phyloP scores from a whole-genome alignment of 2,329 filamentous ascomycete genomes.

The Claviceps paspali region DNA sequence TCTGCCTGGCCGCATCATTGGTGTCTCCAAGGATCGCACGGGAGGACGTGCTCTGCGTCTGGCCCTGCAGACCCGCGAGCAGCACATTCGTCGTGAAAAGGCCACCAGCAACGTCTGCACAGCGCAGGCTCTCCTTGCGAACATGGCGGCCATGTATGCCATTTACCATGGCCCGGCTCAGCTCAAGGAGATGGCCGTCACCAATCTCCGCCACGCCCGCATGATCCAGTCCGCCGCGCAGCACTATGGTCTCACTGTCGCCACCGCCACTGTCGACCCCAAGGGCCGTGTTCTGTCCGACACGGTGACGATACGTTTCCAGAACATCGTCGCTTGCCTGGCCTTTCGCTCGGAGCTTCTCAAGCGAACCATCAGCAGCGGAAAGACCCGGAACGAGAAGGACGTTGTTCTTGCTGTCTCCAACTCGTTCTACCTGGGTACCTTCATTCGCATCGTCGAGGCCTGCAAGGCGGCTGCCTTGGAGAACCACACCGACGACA shows the following conservation, averaged over 20 bases:
- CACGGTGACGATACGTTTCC: slow-evolving; percentile 53
- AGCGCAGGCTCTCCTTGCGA: slow-evolving; percentile 81
- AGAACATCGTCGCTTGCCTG: slow-evolving; percentile 10
- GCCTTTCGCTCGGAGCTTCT: slow-evolving; percentile 25
- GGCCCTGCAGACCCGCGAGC: slow-evolving; percentile 82
- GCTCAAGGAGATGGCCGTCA: slow-evolving; percentile 68
- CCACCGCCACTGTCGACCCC: slow-evolving; percentile 38
- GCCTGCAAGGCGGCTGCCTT: slow-evolving; percentile 14
- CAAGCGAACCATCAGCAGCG: slow-evolving; percentile 53
- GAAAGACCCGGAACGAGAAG: slow-evolving; percentile 35
- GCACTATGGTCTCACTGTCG: slow-evolving; percentile 47
- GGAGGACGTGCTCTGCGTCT: slow-evolving; percentile 70
- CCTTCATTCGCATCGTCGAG: slow-evolving; percentile 10
- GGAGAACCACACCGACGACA: slow-evolving; percentile 11
- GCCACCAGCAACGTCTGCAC: slow-evolving; percentile 97
- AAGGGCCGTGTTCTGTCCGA: slow-evolving; percentile 56
- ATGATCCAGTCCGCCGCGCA: slow-evolving; percentile 51
- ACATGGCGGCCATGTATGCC: slow-evolving; percentile 92
- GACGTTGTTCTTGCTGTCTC: slow-evolving; percentile 15
- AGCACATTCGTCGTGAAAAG: slow-evolving; percentile 92
- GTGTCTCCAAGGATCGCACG: slow-evolving; percentile 78
- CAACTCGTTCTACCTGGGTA: slow-evolving; percentile 11
- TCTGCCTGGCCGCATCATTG: slow-evolving; percentile 80
- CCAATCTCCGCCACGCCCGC: slow-evolving; percentile 55
- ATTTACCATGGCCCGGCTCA: slow-evolving; percentile 83